A percentile compares a stretch with the other conserved stretches of the same genome.
Evolutionary conservation across 768 basidiomycete genomes (phyloP).

Genomic region (Leccinum imitatum): DNA sequence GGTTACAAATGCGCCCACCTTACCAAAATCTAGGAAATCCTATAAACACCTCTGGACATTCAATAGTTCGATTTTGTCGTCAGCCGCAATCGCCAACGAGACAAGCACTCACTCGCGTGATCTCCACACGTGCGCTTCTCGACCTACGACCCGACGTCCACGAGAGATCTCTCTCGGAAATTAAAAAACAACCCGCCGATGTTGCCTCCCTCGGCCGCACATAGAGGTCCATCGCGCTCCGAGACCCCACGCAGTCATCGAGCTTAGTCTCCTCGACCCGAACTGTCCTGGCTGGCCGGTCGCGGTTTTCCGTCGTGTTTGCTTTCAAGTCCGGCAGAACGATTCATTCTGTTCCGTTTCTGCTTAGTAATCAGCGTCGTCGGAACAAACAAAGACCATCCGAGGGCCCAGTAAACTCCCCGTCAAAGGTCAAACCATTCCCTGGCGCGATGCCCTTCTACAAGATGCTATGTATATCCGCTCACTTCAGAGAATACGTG

Average conservation of each 20-base stretch:
- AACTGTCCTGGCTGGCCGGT: neutral
- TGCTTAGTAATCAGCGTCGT: slow-evolving; percentile 19
- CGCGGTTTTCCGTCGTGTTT: neutral
- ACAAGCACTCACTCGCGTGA: neutral
- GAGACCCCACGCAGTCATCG: neutral
- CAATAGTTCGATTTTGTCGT: neutral
- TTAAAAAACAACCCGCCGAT: slow-evolving; percentile 23
- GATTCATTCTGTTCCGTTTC: neutral
- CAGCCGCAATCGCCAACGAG: neutral
- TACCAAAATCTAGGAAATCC: slow-evolving; percentile 10
- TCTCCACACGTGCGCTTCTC: slow-evolving; percentile 9
- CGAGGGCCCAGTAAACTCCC: neutral
- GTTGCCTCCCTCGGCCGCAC: neutral
- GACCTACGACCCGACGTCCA: slow-evolving; percentile 7
- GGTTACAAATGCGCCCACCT: slow-evolving; percentile 26
- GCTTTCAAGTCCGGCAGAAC: neutral
- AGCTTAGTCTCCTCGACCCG: neutral
- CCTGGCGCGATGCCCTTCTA: slow-evolving; percentile 73
- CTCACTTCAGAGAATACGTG: slow-evolving; percentile 74
- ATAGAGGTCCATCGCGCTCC: neutral
- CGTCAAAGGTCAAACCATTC: neutral
- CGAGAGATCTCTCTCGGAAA: slow-evolving; percentile 23
- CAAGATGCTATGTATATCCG: slow-evolving; percentile 81
- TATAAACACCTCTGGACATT: neutral
- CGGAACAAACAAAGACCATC: neutral